phyloP scores from a whole-genome alignment of 2,329 filamentous ascomycete species.

The Trichothecium sympodiale region DNA sequence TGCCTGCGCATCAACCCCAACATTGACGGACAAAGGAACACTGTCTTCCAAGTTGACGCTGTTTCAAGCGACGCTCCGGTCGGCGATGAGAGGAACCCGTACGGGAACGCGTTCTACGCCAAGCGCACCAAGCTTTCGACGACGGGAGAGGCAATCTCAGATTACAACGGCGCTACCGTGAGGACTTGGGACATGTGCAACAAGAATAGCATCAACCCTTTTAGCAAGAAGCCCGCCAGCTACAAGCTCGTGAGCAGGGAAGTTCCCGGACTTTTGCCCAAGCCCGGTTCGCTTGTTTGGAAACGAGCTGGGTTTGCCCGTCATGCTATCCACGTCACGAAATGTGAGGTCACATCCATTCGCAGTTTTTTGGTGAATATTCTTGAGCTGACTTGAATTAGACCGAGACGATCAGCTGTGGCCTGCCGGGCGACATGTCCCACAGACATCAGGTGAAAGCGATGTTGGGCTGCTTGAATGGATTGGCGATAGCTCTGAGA shows the following conservation, averaged over 20 bases:
- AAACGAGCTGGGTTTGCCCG: slow-evolving; percentile 81
- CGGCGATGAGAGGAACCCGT: slow-evolving; percentile 71
- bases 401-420: slow-evolving; percentile 74
- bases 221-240: slow-evolving; percentile 71
- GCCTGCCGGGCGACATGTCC: slow-evolving; percentile 77
- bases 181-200: slow-evolving; percentile 90
- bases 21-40: slow-evolving; percentile 76
- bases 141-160: slow-evolving; percentile 55
- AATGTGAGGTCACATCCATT: slow-evolving; percentile 46
- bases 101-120: slow-evolving; percentile 84
- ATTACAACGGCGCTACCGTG: slow-evolving; percentile 71
- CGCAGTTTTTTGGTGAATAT: too few species aligned
- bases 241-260: slow-evolving; percentile 90
- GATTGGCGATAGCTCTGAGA: slow-evolving; percentile 59
- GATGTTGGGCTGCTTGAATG: slow-evolving; percentile 63
- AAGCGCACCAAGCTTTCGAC: slow-evolving; percentile 72
- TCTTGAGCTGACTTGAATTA: slow-evolving; percentile 19
- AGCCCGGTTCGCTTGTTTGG: slow-evolving; percentile 73
- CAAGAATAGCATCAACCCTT: slow-evolving; percentile 70
- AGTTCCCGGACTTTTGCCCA: slow-evolving; percentile 67
- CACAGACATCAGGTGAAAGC: slow-evolving; percentile 74
- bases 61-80: slow-evolving; percentile 59
- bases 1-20: slow-evolving; percentile 81
- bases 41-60: slow-evolving; percentile 74
- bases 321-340: slow-evolving; percentile 81